Base-by-base conservation (phyloP, 2,329 filamentous ascomycete species). In the Apiospora rasikravindrae region DNA sequence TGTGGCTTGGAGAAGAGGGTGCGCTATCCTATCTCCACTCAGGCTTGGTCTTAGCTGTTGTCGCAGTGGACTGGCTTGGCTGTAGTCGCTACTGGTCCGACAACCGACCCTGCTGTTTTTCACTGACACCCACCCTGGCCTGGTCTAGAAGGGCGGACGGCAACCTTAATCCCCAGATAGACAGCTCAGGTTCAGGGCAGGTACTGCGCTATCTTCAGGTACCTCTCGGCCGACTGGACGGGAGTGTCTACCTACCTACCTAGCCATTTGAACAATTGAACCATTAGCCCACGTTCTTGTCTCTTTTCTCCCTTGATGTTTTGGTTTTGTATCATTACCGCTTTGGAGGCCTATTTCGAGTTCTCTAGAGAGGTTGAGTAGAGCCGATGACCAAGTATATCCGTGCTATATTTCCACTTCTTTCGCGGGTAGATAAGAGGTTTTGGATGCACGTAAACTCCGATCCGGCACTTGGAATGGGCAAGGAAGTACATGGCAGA, bases 161-260 rank as follows among this genome's bases (percentile, higher is more conserved):
- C 57, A 64, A 64, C 57, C 57, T 64, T 64, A 64, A 64, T 64
- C 57, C 57, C 57, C 57, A 64, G 57, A 40, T 64, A 13, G 29
- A 64, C 29, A 24, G 33, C 19, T 24, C 57, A 64, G 57, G 57
- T 64, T 64, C 57, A 64, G 57, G 33, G 7, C 33, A 40, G 57
- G 57, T 64, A n/a, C 33, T 64, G 57, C 57, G 57, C 57, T 64
- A 64, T 64, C 57, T 64, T 13, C 57, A 37, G 57, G 57, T 64
- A 64, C 57, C 26, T 61, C 53, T 29, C 6, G 16, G 29, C 53
- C 53, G 33, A 37, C 33, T 37, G 33, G 33, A 37, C 33, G 33
- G 33, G 33, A 37, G 33, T 7, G 33, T 37, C 33, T 37, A 33
- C 3, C 3, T 33, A 37, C 33, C 33, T 5, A 7, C 33, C 33